A percentile compares a stretch with the other conserved stretches of the same genome.
Evolutionary conservation across 2,329 filamentous ascomycete species (phyloP).

Genomic region (Arthrobotrys sphaeroides): DNA sequence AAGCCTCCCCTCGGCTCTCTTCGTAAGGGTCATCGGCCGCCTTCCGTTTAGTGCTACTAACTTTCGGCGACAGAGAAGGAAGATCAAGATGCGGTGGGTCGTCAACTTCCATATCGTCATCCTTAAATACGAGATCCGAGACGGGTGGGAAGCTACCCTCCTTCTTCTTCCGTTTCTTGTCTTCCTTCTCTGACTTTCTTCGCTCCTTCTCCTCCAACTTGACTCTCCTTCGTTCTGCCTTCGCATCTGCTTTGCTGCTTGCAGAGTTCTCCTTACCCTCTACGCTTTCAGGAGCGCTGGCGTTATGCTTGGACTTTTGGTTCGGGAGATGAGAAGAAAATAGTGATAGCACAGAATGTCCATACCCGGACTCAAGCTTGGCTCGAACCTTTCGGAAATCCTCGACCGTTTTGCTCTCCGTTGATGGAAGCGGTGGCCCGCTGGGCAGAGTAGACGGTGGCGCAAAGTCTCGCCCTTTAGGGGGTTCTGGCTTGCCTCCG

Average conservation of each 20-base stretch:
- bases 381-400: conserved; percentile 44
- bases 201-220: conserved; percentile 45
- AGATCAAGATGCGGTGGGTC: conserved; percentile 14
- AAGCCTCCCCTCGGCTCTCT: neutral
- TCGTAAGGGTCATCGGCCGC: conserved; percentile 40
- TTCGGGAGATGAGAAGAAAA: conserved; percentile 49
- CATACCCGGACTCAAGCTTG: conserved; percentile 42
- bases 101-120: conserved; percentile 52
- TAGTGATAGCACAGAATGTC: conserved; percentile 34
- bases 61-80: conserved; percentile 32
- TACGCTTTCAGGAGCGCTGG: conserved; percentile 13
- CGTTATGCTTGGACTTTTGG: conserved; percentile 30
- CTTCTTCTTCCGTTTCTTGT: conserved; percentile 53
- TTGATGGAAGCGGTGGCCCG: conserved; percentile 26
- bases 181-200: conserved; percentile 40
- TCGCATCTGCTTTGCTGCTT: conserved; percentile 21
- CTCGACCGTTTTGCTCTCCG: conserved; percentile 39
- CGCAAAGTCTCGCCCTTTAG: conserved; percentile 31
- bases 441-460: conserved; percentile 6
- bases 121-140: conserved; percentile 50
- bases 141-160: conserved; percentile 42
- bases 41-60: conserved; percentile 37
- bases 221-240: conserved; percentile 52
- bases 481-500: conserved; percentile 11
- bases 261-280: conserved; percentile 47